A percentile compares a stretch with the other conserved stretches of the same genome.
These are phyloP conservation scores for Pseudogymnoascus sp. DNA, from an alignment of 2,329 filamentous ascomycete genomes.

Conservation along the genomic window DNA sequence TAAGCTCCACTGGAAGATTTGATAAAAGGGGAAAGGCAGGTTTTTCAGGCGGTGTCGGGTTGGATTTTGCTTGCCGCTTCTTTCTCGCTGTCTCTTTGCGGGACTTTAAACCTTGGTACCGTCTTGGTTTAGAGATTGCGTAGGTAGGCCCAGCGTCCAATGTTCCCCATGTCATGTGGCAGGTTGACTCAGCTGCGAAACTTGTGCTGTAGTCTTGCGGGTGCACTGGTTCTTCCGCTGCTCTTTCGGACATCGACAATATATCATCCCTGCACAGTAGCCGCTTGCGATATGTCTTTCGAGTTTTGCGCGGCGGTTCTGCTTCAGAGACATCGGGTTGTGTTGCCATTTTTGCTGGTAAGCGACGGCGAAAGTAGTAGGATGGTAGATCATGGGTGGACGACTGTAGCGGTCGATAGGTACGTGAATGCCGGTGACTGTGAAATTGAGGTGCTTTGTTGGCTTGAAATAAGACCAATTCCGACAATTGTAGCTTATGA, in stretches of 20 bases:
- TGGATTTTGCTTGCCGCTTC: neutral
- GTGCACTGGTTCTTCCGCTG: neutral
- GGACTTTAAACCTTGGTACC: neutral
- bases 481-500: neutral
- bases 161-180: neutral
- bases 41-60: neutral
- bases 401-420: neutral
- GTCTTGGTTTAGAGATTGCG: neutral
- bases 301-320: neutral
- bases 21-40: neutral
- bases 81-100: neutral
- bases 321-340: neutral
- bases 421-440: neutral
- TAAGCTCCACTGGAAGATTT: slow-evolving; percentile 18
- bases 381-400: too few species aligned
- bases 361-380: too few species aligned
- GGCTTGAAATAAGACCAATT: neutral
- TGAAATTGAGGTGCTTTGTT: neutral
- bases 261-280: neutral
- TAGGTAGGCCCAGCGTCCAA: neutral
- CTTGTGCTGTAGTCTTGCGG: neutral
- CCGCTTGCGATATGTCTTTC: neutral
- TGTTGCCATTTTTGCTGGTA: neutral
- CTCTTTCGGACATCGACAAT: neutral
- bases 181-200: neutral